These are phyloP conservation scores for Candida frijolesensis DNA, from an alignment of 1,139 yeast genomes.

Conservation along the genomic window DNA sequence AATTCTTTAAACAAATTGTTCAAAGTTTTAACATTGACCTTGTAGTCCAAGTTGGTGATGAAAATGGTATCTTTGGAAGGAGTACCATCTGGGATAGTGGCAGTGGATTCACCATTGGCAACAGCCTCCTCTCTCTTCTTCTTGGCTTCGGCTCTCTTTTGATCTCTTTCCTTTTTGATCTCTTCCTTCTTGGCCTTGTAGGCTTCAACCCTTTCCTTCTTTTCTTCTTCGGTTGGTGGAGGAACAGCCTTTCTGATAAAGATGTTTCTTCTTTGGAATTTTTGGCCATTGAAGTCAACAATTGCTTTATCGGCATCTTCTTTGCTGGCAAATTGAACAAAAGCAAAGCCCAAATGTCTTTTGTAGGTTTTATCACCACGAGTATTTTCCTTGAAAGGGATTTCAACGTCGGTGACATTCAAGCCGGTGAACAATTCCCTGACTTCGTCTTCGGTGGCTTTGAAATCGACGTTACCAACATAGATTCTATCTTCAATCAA, in stretches of 20 bases:
- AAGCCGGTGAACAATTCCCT: slow-evolving; percentile 41
- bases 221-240: slow-evolving; percentile 54
- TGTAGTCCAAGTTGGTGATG: slow-evolving; percentile 58
- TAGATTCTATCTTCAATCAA: slow-evolving; percentile 48
- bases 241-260: slow-evolving; percentile 54
- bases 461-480: slow-evolving; percentile 55
- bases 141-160: slow-evolving; percentile 20
- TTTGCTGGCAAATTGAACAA: slow-evolving; percentile 51
- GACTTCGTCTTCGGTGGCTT: slow-evolving; percentile 56
- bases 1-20: slow-evolving; percentile 46
- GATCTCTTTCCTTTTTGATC: slow-evolving; percentile 23
- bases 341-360: slow-evolving; percentile 55
- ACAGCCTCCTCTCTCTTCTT: slow-evolving; percentile 19
- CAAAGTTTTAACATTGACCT: slow-evolving; percentile 47
- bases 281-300: slow-evolving; percentile 43
- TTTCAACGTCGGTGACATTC: slow-evolving; percentile 41
- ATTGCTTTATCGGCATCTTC: slow-evolving; percentile 53
- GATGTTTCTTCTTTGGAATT: slow-evolving; percentile 49
- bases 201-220: slow-evolving; percentile 39
- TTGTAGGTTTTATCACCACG: slow-evolving; percentile 35
- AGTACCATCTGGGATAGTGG: slow-evolving; percentile 48
- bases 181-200: slow-evolving; percentile 39
- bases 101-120: slow-evolving; percentile 14
- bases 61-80: slow-evolving; percentile 59
- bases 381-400: slow-evolving; percentile 40